Percentiles rank a stretch among this genome's conserved stretches.
Evolutionary conservation across 305 asterid species (phyloP).

Genomic region (Fraxinus sp.): DNA sequence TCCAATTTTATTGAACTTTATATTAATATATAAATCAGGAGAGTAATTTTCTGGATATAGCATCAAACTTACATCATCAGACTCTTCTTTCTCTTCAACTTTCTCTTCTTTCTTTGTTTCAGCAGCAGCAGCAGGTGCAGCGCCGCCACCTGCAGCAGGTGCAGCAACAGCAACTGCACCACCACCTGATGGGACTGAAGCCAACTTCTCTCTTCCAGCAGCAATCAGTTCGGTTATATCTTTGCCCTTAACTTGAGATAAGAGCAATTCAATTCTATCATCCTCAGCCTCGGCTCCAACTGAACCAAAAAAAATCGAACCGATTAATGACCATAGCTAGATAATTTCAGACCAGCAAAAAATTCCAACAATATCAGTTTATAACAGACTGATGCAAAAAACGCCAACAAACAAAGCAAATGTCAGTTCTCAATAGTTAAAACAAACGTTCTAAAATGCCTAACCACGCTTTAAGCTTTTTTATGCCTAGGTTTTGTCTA

Average conservation of each 20-base stretch:
- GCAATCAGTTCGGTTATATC: constrained; percentile 42
- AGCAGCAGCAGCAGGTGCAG: constrained; percentile 36
- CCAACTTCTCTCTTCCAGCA: constrained; percentile 41
- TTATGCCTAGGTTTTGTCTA: neutral
- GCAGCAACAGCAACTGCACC: constrained; percentile 35
- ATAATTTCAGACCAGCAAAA: neutral
- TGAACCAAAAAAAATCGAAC: constrained; percentile 1
- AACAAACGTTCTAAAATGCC: neutral
- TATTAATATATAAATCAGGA: neutral
- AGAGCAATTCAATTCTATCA: constrained; percentile 31
- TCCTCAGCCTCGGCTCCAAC: constrained; percentile 46
- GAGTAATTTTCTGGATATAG: neutral
- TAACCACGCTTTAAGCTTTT: neutral
- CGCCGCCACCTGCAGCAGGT: constrained; percentile 26
- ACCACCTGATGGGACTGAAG: constrained; percentile 45
- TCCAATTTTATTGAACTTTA: constrained; percentile 5
- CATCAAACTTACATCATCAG: constrained; percentile 36
- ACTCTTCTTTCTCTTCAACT: constrained; percentile 43
- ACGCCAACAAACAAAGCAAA: neutral
- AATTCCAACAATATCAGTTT: neutral
- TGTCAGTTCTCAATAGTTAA: neutral
- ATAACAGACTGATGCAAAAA: neutral
- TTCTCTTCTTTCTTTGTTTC: constrained; percentile 38
- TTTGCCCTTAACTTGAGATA: constrained; percentile 36
- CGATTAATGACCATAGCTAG: neutral